Percentiles rank a stretch among this genome's conserved stretches.
Evolutionary conservation across 352 stramenopile genomes (phyloP).

Genomic region (Globisporangium spinosum): DNA sequence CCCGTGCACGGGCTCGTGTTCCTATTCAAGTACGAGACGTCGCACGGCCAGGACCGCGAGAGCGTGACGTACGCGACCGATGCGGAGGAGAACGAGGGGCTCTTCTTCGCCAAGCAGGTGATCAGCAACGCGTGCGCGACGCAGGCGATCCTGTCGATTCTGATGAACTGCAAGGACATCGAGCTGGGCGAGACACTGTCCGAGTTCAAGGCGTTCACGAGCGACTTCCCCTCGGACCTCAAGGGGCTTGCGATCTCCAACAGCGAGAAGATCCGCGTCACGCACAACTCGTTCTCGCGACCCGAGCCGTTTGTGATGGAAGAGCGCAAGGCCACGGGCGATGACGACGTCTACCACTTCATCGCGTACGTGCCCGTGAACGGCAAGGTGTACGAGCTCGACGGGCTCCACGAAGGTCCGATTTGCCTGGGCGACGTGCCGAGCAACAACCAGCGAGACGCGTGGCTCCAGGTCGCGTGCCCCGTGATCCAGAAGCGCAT

Average conservation of each 20-base stretch:
- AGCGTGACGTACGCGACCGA: constrained; percentile 20
- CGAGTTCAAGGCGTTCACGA: constrained; percentile 82
- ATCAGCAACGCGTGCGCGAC: constrained; percentile 96
- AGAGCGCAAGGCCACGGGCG: constrained; percentile 60
- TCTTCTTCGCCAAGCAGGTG: constrained; percentile 97
- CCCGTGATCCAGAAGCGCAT: constrained; percentile 94
- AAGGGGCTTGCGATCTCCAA: constrained; percentile 87
- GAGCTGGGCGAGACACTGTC: constrained; percentile 57
- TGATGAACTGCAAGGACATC: constrained; percentile 88
- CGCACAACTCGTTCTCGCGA: constrained; percentile 82
- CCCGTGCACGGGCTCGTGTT: constrained; percentile 94
- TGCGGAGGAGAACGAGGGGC: constrained; percentile 33
- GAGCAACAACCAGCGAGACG: constrained; percentile 24
- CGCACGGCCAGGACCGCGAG: constrained; percentile 36
- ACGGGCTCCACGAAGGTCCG: constrained; percentile 90
- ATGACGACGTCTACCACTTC: constrained; percentile 97
- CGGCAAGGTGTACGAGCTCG: constrained; percentile 93
- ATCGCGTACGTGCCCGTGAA: constrained; percentile 92
- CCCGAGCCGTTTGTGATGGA: constrained; percentile 82
- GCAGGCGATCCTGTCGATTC: constrained; percentile 94
- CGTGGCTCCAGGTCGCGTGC: constrained; percentile 88
- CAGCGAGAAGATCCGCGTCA: constrained; percentile 77
- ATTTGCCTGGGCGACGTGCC: constrained; percentile 80
- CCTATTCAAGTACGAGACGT: constrained; percentile 92
- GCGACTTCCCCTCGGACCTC: constrained; percentile 71